Evolutionary conservation across 2,329 filamentous ascomycete genomes (phyloP).

Genomic region (Ophiostoma ips): DNA sequence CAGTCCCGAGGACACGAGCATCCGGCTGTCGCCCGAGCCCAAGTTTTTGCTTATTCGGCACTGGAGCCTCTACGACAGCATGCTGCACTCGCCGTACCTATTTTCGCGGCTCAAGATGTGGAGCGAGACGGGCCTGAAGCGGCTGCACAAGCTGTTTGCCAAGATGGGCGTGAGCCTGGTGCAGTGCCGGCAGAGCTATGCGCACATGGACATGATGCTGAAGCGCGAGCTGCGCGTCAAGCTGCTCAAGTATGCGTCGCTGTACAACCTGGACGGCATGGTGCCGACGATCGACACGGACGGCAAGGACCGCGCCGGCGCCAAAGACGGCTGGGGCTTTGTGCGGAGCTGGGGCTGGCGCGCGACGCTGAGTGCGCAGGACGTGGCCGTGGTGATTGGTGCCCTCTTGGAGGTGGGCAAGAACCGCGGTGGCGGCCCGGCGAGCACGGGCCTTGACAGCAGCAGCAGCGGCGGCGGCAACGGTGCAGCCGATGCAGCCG

Average conservation of each 20-base stretch:
- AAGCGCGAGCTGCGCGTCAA: slow-evolving; percentile 71
- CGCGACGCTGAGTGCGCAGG: slow-evolving; percentile 81
- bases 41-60: slow-evolving; percentile 85
- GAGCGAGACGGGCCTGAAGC: slow-evolving; percentile 78
- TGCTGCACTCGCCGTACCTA: slow-evolving; percentile 93
- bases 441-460: too few relatives aligned
- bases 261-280: slow-evolving; percentile 88
- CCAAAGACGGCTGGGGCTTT: slow-evolving; percentile 91
- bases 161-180: slow-evolving; percentile 95
- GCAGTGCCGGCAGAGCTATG: slow-evolving; percentile 90
- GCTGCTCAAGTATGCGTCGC: slow-evolving; percentile 76
- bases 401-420: slow-evolving; percentile 86
- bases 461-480: too few relatives aligned
- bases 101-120: slow-evolving; percentile 87
- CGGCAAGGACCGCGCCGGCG: slow-evolving; percentile 52
- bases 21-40: slow-evolving; percentile 84
- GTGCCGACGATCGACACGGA: slow-evolving; percentile 67
- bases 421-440: slow-evolving; percentile 24
- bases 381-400: slow-evolving; percentile 85
- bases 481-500: slow-evolving; percentile 29
- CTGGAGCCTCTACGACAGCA: slow-evolving; percentile 96
- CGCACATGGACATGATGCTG: slow-evolving; percentile 96
- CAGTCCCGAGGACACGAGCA: slow-evolving; percentile 81
- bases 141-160: slow-evolving; percentile 83
- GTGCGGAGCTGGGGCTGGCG: slow-evolving; percentile 97